These are phyloP conservation scores for Bipolaris oryzae DNA, from an alignment of 2,329 filamentous ascomycete species.

Conservation along the genomic window DNA sequence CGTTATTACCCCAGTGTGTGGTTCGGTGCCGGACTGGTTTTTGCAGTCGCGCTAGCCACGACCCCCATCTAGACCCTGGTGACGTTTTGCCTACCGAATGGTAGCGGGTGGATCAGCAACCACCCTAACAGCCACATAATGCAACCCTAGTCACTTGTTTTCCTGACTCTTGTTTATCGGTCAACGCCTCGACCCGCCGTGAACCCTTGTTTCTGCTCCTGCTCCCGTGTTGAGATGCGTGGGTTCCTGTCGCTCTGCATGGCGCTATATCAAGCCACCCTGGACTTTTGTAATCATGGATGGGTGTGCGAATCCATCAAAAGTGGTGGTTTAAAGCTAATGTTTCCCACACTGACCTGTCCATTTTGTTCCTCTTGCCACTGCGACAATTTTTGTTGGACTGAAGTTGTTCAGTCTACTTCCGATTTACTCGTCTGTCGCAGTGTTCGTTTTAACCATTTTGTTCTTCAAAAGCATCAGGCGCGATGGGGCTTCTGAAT, in stretches of 20 bases:
- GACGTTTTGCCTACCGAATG: constrained; percentile 3
- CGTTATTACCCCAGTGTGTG: constrained; percentile 7
- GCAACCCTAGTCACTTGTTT: constrained; percentile 4
- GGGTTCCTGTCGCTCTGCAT: neutral
- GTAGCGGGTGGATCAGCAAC: neutral
- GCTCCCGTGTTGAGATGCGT: neutral
- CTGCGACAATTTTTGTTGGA: neutral
- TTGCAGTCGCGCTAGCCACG: constrained; percentile 6
- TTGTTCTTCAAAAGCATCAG: neutral
- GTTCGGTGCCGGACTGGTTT: constrained; percentile 7
- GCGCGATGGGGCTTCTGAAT: constrained; percentile 31
- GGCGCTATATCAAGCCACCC: constrained; percentile 2
- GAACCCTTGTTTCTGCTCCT: constrained; percentile 6
- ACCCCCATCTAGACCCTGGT: constrained; percentile 3
- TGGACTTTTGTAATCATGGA: constrained; percentile 1
- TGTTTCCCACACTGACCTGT: neutral
- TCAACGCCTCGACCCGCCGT: constrained; percentile 3
- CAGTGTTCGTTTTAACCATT: neutral
- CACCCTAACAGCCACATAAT: constrained; percentile 3
- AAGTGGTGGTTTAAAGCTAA: constrained; percentile 1
- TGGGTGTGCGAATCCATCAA: neutral
- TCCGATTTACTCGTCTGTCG: neutral
- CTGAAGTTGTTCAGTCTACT: neutral
- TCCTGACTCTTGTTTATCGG: constrained; percentile 6
- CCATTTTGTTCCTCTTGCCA: neutral